Percentiles rank a stretch among this genome's conserved stretches.
These are phyloP conservation scores for Botrytis aclada DNA, from an alignment of 2,329 filamentous ascomycete species.

Conservation along the genomic window DNA sequence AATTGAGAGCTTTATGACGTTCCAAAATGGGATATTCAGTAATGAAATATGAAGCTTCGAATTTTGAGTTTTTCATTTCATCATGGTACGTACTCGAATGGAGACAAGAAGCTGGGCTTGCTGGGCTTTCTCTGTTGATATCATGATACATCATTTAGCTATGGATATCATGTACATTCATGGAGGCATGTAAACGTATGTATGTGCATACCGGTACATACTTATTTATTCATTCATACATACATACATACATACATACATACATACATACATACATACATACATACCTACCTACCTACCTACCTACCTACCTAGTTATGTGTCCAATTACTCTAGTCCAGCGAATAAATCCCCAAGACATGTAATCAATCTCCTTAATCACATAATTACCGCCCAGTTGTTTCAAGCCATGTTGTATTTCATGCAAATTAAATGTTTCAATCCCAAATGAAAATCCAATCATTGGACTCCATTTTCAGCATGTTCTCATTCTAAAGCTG, in stretches of 20 bases:
- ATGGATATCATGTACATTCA: background rate
- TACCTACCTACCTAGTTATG: no score
- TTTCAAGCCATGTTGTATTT: constrained; percentile 9
- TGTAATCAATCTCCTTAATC: background rate
- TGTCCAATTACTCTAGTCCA: background rate
- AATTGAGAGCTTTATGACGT: background rate
- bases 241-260: no score
- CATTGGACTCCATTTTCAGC: background rate
- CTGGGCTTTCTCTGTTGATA: background rate
- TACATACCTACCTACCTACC: no score
- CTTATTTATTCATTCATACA: no score
- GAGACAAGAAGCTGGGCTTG: background rate
- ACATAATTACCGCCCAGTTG: background rate
- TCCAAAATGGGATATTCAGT: background rate
- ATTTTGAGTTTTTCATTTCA: background rate
- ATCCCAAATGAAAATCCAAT: constrained; percentile 11
- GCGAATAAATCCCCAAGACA: background rate
- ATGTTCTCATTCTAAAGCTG: background rate
- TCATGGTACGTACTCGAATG: background rate
- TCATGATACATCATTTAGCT: background rate
- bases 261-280: no score
- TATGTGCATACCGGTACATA: no score
- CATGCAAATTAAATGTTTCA: constrained; percentile 15
- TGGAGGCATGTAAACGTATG: background rate
- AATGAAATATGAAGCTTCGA: background rate